Base-by-base conservation (phyloP, 306 rosid genomes). In the Cucumis cinereus region DNA sequence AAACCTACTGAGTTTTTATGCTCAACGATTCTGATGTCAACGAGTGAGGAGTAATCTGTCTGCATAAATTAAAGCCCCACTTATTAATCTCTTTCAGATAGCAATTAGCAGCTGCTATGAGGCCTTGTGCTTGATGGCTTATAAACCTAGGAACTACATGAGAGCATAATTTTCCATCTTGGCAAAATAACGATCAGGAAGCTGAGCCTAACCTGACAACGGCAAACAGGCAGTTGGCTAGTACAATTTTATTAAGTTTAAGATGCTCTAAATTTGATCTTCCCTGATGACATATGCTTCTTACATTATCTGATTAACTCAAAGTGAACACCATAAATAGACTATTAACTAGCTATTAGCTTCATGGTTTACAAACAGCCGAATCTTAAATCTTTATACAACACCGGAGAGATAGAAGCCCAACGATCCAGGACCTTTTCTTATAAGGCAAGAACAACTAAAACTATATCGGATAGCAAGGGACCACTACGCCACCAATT, bases 1-100 rank as follows among this genome's bases (percentile, higher is more conserved):
- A 64, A 79, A 28, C 83, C 43, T 47, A 63, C 69, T 17, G 56
- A 67, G 59, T 78, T 85, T 20, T 79, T 77, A 40, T 53, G 79
- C 76, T 82, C 77, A 77, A 88, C 77, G 47, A 83, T 80, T 57
- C 86, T 81, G 80, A 83, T 84, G 79, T 85, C 89, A 41, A 81
- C 54, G 6, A 88, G 91, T 20, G 87, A 83, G 9, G 85, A 77
- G 83, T 81, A 88, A 54, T 85, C 84, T 54, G 84, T 80, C 91
- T 88, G 87, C 80, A 79, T 45, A 56, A 74, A 50, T 45, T 62
- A 77, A 61, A 72, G 41, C 24, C 56, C 55, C 35, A 6, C 49
- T 64, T 58, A 16, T 66, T 47, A 66, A 40, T 66, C 16, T 66
- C 49, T 66, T 66, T 12, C 30, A 36, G 41, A 12, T 43, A 70